Evolutionary conservation across 352 stramenopile species (phyloP), one percentile per base, ranked within the genome.

Genomic region (Pythium phragmiticola): DNA sequence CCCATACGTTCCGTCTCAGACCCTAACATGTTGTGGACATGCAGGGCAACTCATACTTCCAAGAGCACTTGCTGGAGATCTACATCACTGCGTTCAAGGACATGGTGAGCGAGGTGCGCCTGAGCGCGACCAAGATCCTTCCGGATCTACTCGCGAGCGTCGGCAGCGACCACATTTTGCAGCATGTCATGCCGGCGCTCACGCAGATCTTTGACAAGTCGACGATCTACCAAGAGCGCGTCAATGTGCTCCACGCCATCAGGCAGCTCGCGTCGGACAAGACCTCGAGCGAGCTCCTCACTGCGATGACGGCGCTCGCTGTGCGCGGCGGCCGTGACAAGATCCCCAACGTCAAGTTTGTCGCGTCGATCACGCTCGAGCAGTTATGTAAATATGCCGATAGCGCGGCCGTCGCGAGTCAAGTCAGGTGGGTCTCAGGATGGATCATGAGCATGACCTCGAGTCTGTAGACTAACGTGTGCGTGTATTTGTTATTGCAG

Each of bases 91-190:
- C 89, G 17, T 92, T 98, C 69, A 89, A 86, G 47, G 95, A 98
- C 66, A 94, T 94, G 76, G 95, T 98, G 7, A 79, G 91, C 26
- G 96, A 98, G 79, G 92, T 98, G 59, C 85, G 95, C n/a, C 83
- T 98, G 76, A 96, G 95, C 61, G 91, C 95, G 30, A 93, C 84
- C 23, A 95, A 93, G 71, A 91, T 93, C 65, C 67, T 92, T 11
- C 73, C 80, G 19, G 69, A 90, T 48, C 73, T 95, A 60, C 66
- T 93, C 48, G 80, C 90, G 61, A 82, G 79, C 52, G 78, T 92
- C 36, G 86, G 86, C 23, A 93, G 83, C 63, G 87, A 93, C 62
- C 90, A 86, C 72, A 85, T 92, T 46, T 68, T 93, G 56, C 81
- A 95, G 73, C 88, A 90, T 78, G 78, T 95, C 39, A 69, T 95